phyloP scores from a whole-genome alignment of 177 flowering plant species.

The Tripterygium wilfordii region DNA sequence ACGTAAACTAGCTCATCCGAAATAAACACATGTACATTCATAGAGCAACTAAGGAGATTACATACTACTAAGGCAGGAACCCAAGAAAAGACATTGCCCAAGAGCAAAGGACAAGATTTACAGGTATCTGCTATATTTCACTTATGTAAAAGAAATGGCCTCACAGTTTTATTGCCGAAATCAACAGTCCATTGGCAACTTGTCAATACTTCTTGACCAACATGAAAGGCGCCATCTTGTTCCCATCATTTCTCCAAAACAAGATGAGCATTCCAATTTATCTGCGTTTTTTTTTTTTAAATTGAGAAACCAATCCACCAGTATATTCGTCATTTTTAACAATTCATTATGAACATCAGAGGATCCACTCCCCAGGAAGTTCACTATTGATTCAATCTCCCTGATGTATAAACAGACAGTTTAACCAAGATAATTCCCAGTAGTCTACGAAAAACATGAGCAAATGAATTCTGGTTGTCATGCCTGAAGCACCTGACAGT shows the following conservation, averaged over 20 bases:
- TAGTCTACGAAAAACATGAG: conserved; percentile 6
- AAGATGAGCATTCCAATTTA: neutral
- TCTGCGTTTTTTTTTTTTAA: neutral
- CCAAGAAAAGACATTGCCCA: conserved; percentile 1
- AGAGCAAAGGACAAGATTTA: conserved; percentile 10
- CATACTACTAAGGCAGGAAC: conserved; percentile 6
- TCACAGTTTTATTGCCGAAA: conserved; percentile 11
- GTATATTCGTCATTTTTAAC: neutral
- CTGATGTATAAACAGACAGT: conserved; percentile 4
- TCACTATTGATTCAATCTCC: conserved; percentile 8
- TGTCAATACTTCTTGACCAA: conserved; percentile 2
- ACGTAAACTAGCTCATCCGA: neutral
- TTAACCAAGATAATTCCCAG: conserved; percentile 3
- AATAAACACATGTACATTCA: conserved; percentile 19
- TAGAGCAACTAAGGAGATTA: conserved; percentile 16
- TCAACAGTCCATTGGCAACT: conserved; percentile 2
- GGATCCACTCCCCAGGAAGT: neutral
- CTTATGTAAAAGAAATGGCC: conserved; percentile 10
- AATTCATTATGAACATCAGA: neutral
- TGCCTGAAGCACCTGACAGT: conserved; percentile 95
- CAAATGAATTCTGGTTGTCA: conserved; percentile 19
- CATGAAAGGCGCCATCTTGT: neutral
- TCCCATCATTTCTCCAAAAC: neutral
- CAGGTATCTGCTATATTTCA: conserved; percentile 11
- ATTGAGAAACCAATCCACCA: neutral